Percentiles rank a stretch among this genome's conserved stretches.
These are phyloP conservation scores for Cyberlindnera maritima DNA, from an alignment of 805 yeast genomes.

Conservation along the genomic window DNA sequence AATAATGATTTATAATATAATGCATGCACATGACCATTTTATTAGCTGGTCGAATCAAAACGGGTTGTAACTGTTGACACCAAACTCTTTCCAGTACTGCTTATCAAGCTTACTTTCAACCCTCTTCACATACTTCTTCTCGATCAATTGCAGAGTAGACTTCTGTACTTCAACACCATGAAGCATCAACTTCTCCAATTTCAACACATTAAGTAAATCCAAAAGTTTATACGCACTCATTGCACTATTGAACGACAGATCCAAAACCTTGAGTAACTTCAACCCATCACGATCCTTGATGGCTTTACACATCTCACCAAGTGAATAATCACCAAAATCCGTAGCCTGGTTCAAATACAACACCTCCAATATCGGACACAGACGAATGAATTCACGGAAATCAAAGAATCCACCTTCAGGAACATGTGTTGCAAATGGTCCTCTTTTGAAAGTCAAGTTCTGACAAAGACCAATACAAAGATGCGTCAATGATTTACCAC, in stretches of 20 bases:
- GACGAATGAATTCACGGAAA: slow-evolving; percentile 19
- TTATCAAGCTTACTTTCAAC: slow-evolving; percentile 24
- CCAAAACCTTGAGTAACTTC: slow-evolving; percentile 14
- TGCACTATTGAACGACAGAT: slow-evolving; percentile 24
- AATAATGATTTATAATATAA: slow-evolving; percentile 5
- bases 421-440: slow-evolving; percentile 10
- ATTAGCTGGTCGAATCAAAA: too few species aligned
- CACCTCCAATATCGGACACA: slow-evolving; percentile 18
- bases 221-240: slow-evolving; percentile 24
- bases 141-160: slow-evolving; percentile 21
- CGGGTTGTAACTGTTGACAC: slow-evolving; percentile 25
- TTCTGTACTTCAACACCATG: slow-evolving; percentile 24
- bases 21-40: neutral
- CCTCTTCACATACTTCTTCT: slow-evolving; percentile 13
- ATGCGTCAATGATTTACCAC: slow-evolving; percentile 15
- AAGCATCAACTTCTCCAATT: slow-evolving; percentile 15
- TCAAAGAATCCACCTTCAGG: slow-evolving; percentile 19
- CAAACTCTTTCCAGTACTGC: slow-evolving; percentile 25
- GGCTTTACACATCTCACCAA: slow-evolving; percentile 15
- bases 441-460: slow-evolving; percentile 21
- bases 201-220: slow-evolving; percentile 16
- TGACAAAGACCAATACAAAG: slow-evolving; percentile 24
- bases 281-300: slow-evolving; percentile 5
- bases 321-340: slow-evolving; percentile 24
- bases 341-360: slow-evolving; percentile 24